Base-by-base conservation (phyloP, 257 asterid species). In the Prunella vulgaris region DNA sequence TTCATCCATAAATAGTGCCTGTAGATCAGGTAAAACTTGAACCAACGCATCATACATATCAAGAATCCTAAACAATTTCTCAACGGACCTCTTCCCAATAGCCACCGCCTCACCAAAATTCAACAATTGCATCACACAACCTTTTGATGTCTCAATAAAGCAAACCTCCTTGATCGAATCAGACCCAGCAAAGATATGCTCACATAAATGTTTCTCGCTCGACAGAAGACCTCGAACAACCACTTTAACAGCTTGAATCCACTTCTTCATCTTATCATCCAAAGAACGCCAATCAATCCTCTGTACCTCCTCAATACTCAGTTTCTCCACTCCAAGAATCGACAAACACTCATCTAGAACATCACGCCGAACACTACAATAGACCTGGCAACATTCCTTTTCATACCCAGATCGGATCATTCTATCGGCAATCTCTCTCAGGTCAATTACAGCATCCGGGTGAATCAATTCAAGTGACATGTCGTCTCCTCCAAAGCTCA, bases 251-350 rank as follows among this genome's bases (percentile, higher is more conserved):
- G 96, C 95, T 54, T 86, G 91, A 66, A 86, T 82, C 99, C 99
- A 93, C 69, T 91, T 91, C 85, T 81, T 89, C 97, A 94, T 94
- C 78, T 89, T 94, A 60, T 94, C 97, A 49, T 94, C 93, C 86
- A 88, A 62, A 17, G 81, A 62, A 22, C 71, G 83, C 96, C 96
- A 87, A 12, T 90, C 93, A 62, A 89, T 85, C 87, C 84, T 89
- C 82, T 94, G 99, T 53, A 94, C 99, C 81, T 94, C 97, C 86
- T 94, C 99, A 65, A 94, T 94, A 76, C 99, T 94, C 82, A 89
- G 52, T 69, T 83, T 91, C 79, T 94, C 97, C 22, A 91, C 88
- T 42, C 90, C 97, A 52, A 94, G 89, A 60, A 82, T 87, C 18
- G 74, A 69, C 92, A 94, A 69, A 77, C 87, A 87, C 69, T 94